Conservation (phyloP, 2,329 filamentous ascomycete species). For the Metarhizium robertsii region DNA sequence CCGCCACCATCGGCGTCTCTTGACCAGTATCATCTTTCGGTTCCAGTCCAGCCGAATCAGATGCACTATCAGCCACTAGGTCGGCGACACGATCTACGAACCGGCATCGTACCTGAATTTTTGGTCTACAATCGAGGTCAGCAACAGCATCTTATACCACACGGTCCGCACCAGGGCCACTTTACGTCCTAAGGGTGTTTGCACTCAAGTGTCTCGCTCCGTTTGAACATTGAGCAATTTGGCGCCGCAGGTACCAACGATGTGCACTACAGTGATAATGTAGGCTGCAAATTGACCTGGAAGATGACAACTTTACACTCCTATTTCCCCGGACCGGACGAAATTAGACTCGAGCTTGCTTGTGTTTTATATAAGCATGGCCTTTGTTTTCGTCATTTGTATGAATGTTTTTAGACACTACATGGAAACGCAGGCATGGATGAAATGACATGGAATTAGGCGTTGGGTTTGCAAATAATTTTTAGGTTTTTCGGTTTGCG, state of each 20-base stretch:
- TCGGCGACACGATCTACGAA: slow-evolving; percentile 56
- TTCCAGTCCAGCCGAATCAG: slow-evolving; percentile 53
- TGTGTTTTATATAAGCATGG: not conserved
- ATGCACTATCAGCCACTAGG: slow-evolving; percentile 80
- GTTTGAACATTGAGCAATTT: not conserved
- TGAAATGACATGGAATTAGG: slow-evolving; percentile 20
- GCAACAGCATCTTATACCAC: slow-evolving; percentile 16
- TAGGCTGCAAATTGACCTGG: not conserved
- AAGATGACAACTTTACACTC: not conserved
- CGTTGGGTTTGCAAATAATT: slow-evolving; percentile 17
- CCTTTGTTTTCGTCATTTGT: slow-evolving; percentile 6
- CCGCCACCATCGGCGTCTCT: slow-evolving; percentile 75
- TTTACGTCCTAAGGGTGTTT: slow-evolving; percentile 24
- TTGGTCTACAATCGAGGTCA: slow-evolving; percentile 25
- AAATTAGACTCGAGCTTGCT: not conserved
- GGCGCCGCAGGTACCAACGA: not conserved
- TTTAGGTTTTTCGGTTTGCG: not conserved
- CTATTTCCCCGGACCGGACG: not conserved
- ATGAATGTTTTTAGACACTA: slow-evolving; percentile 11
- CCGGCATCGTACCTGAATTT: slow-evolving; percentile 63
- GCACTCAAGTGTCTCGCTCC: not conserved
- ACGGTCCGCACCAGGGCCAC: slow-evolving; percentile 20
- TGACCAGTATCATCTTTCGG: slow-evolving; percentile 57
- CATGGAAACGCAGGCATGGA: slow-evolving; percentile 7
- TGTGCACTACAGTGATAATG: not conserved